Conservation (phyloP, 2,329 filamentous ascomycete species). For the Dactylellina cionopaga region DNA sequence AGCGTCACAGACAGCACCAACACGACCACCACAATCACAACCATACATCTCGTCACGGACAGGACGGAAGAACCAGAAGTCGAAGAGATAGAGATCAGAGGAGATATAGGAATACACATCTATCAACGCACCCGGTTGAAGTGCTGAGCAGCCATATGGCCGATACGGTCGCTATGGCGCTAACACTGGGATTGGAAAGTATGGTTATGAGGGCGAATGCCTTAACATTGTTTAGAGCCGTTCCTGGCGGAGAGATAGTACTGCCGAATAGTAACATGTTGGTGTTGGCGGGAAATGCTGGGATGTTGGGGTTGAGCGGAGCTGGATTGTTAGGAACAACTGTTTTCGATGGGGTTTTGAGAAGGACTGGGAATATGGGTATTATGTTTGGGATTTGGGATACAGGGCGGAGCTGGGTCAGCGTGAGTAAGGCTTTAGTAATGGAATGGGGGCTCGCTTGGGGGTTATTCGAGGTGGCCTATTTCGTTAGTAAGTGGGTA, state of each 20-base stretch:
- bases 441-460: slow-evolving; percentile 57
- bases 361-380: slow-evolving; percentile 21
- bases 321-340: slow-evolving; percentile 20
- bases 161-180: slow-evolving; percentile 55
- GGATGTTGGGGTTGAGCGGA: slow-evolving; percentile 34
- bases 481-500: slow-evolving; percentile 55
- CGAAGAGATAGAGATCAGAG: slow-evolving; percentile 26
- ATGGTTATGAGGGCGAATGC: slow-evolving; percentile 56
- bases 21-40: not conserved
- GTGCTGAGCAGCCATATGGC: slow-evolving; percentile 55
- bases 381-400: slow-evolving; percentile 51
- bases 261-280: slow-evolving; percentile 44
- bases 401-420: slow-evolving; percentile 48
- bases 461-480: slow-evolving; percentile 56
- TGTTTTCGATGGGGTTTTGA: not conserved
- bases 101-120: slow-evolving; percentile 47
- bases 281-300: slow-evolving; percentile 39
- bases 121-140: slow-evolving; percentile 55
- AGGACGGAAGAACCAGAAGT: slow-evolving; percentile 3
- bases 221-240: slow-evolving; percentile 19
- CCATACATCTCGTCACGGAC: not conserved
- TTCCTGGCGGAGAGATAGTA: slow-evolving; percentile 18
- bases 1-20: slow-evolving; percentile 13
- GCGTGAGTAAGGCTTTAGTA: slow-evolving; percentile 48
- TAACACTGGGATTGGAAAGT: slow-evolving; percentile 55